Evolutionary conservation across 2,329 filamentous ascomycete genomes (phyloP).

Genomic region (Epichloe bromicola): DNA sequence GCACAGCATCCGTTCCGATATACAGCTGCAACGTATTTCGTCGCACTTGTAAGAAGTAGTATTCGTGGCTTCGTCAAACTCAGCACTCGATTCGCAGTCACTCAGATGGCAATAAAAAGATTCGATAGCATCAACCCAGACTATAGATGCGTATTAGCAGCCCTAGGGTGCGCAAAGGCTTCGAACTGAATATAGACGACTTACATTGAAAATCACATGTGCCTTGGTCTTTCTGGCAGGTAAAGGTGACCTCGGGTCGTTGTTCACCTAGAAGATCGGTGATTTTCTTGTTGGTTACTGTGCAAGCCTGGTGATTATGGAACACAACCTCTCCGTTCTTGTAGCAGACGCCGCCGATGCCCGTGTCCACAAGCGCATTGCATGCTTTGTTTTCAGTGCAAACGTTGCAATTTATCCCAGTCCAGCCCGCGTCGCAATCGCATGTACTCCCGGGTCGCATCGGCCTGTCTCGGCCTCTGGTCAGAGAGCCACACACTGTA

Average conservation of each 20-base stretch:
- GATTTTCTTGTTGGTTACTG: slow-evolving; percentile 94
- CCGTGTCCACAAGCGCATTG: slow-evolving; percentile 73
- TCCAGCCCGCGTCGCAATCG: slow-evolving; percentile 86
- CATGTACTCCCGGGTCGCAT: slow-evolving; percentile 61
- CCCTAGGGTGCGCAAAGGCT: neutral
- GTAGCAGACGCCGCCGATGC: slow-evolving; percentile 79
- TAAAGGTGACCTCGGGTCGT: slow-evolving; percentile 89
- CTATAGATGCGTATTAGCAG: slow-evolving; percentile 26
- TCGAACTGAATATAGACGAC: slow-evolving; percentile 17
- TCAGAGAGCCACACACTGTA: slow-evolving; percentile 71
- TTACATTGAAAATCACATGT: slow-evolving; percentile 91
- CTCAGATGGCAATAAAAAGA: slow-evolving; percentile 93
- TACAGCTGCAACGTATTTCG: slow-evolving; percentile 74
- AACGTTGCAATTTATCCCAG: slow-evolving; percentile 95
- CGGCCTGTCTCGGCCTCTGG: slow-evolving; percentile 65
- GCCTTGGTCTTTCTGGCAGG: slow-evolving; percentile 60
- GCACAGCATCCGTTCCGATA: slow-evolving; percentile 85
- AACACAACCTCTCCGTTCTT: slow-evolving; percentile 81
- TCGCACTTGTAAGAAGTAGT: slow-evolving; percentile 76
- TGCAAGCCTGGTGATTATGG: slow-evolving; percentile 94
- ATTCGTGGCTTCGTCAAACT: slow-evolving; percentile 59
- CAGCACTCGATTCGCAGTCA: slow-evolving; percentile 61
- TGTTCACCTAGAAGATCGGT: slow-evolving; percentile 71
- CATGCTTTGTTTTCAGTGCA: slow-evolving; percentile 77
- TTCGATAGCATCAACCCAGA: slow-evolving; percentile 89